Evolutionary conservation across 352 stramenopile genomes (phyloP).

Genomic region (Phytopythium delawarense): DNA sequence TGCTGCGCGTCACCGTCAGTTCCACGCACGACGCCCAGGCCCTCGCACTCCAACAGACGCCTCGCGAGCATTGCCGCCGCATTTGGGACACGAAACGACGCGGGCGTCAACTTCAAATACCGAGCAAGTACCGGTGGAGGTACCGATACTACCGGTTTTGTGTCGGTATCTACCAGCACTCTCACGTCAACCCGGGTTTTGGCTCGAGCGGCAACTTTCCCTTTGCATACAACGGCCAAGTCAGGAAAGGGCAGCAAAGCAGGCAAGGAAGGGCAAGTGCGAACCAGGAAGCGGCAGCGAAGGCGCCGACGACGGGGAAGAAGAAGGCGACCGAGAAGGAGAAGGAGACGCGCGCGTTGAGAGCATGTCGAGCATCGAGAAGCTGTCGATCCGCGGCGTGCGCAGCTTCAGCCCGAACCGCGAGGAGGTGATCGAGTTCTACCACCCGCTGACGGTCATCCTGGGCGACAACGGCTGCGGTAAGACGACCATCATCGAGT

Average conservation of each 20-base stretch:
- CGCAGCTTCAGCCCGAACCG: conserved; percentile 96
- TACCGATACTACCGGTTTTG: no score
- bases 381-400: conserved; percentile 98
- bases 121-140: no score
- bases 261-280: not conserved
- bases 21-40: no score
- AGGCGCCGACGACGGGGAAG: not conserved
- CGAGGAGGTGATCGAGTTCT: conserved; percentile 96
- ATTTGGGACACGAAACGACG: no score
- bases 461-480: conserved; percentile 94
- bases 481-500: conserved; percentile 99
- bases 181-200: no score
- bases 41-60: no score
- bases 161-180: no score
- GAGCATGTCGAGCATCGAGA: conserved; percentile 96
- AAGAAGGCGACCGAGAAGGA: no score
- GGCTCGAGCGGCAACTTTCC: not conserved
- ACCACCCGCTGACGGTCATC: conserved; percentile 99
- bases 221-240: not conserved
- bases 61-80: no score
- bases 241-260: not conserved
- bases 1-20: not conserved
- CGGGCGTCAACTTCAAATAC: no score
- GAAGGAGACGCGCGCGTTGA: not conserved
- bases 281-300: no score